Evolutionary conservation across 345 rosid species (phyloP), one percentile per base, ranked within the genome.

Genomic region (Citrus hindsii): DNA sequence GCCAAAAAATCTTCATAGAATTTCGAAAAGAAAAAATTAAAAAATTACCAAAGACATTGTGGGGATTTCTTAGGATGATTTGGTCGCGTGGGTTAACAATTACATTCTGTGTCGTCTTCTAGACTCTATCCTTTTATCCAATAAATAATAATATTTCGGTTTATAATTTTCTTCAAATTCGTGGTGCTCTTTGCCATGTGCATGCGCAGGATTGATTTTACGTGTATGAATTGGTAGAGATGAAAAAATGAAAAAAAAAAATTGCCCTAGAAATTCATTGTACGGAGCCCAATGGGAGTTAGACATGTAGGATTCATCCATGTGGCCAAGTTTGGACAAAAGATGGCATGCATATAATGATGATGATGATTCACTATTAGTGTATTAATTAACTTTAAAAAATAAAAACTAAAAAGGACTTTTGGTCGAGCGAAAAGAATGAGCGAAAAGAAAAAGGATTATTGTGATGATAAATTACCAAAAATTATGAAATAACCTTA

Each of bases 1-100:
- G 55, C 66, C 69, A 22, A 37, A 60, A 62, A 76, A 81, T 86
- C 82, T 64, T 83, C 82, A 13, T 81, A 67, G 83, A 68, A 58
- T 69, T 65, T 68, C 77, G 82, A 40, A 37, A 65, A 59, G 56
- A 16, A 42, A 10, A n/a, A 28, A 4, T 2, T 35, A 35, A 19
- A 16, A 10, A 58, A 19, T 51, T 69, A 16, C 58, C 8, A 37
- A 48, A 56, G 22, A 75, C 48, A 69, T 37, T 24, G 19, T 46
- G 51, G 73, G 53, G 82, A 73, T 79, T 81, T 56, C 74, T 59
- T 9, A 67, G 28, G 42, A 75, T 79, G 82, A 81, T 79, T 73
- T 74, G 69, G 71, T 84, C 66, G 80, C 82, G 76, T 84, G 82
- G 73, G 76, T 32, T 56, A 79, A 30, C 21, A 32, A 46, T 46